These are phyloP conservation scores for Xylaria hypoxylon DNA, from an alignment of 2,329 filamentous ascomycete species.

Conservation along the genomic window DNA sequence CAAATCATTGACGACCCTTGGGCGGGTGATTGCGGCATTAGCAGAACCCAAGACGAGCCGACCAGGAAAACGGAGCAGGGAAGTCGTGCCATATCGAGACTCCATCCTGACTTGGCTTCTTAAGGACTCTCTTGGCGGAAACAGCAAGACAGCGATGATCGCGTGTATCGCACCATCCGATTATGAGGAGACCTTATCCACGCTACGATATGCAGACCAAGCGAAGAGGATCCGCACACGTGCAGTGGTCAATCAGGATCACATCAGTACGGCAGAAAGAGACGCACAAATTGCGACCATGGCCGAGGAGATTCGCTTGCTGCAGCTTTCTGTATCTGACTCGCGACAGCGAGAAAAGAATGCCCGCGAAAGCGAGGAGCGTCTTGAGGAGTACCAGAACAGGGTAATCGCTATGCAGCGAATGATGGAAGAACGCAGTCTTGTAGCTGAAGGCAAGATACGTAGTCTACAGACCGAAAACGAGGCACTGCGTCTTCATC, in stretches of 20 bases:
- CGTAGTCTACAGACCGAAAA: slow-evolving; percentile 89
- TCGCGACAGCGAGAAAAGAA: slow-evolving; percentile 78
- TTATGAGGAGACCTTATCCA: slow-evolving; percentile 97
- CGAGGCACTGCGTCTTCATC: slow-evolving; percentile 85
- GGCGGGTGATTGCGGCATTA: slow-evolving; percentile 93
- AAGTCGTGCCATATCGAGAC: slow-evolving; percentile 90
- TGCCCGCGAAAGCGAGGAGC: slow-evolving; percentile 78
- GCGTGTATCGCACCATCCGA: slow-evolving; percentile 95
- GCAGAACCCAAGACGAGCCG: slow-evolving; percentile 72
- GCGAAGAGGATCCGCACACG: slow-evolving; percentile 96
- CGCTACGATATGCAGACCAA: slow-evolving; percentile 95
- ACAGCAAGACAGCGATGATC: slow-evolving; percentile 99
- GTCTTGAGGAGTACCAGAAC: slow-evolving; percentile 92
- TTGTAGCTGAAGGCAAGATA: slow-evolving; percentile 94
- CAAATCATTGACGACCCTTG: slow-evolving; percentile 95
- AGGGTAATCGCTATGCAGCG: slow-evolving; percentile 91
- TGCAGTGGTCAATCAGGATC: slow-evolving; percentile 95
- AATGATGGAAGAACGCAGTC: slow-evolving; percentile 92
- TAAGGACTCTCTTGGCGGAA: slow-evolving; percentile 95
- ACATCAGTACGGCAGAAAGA: slow-evolving; percentile 89
- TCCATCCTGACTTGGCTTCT: slow-evolving; percentile 86
- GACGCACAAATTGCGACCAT: slow-evolving; percentile 95
- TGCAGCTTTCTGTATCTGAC: slow-evolving; percentile 82
- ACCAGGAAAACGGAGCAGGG: slow-evolving; percentile 63
- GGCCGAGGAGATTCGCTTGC: slow-evolving; percentile 89